Evolutionary conservation across 2,329 filamentous ascomycete species (phyloP), one percentile per base, ranked within the genome.

Genomic region (Arthrinium puccinioides): DNA sequence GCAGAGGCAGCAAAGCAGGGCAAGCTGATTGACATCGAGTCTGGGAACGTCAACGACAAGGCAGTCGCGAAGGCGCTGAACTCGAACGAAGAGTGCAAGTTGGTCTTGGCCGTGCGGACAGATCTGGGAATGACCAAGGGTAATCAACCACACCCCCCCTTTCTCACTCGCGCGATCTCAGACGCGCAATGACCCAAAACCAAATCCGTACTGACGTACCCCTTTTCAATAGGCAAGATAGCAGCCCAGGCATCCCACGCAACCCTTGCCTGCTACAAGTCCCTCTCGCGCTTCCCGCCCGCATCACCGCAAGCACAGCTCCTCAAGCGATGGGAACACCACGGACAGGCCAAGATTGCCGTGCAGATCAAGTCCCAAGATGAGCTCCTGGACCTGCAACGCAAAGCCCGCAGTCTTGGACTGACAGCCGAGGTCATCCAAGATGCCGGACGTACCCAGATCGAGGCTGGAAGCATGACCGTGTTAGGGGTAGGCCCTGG

Each of bases 121-220:
- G 92, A 98, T 65, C 63, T 98, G 52, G 90, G 90, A 52, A 98
- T 98, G 92, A 92, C 85, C 9, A 97, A 95, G 67, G 90, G 90
- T 92, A 68, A n/a, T 28, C 69, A 5, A 4, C 25, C 32, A 19
- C 31, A 21, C 11, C 19, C 4, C 25, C n/a, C 29, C n/a, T 30
- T 14, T 24, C 24, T 21, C 33, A 36, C 18, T 24, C 26, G 14
- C 18, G 32, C 38, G 24, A 19, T 23, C 26, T 13, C 13, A 8
- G 9, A 8, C 23, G 23, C 9, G 13, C 9, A 9, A 8, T 13
- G 13, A 10, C 11, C 20, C n/a, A 15, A 21, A 23, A 13, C 9
- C 20, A 21, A 23, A 32, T 9, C 23, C 25, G 10, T 20, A 26
- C 33, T 41, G 40, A 48, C 30, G 16, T 24, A 13, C 15, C 28